Conservation (phyloP, 2,329 filamentous ascomycete species). For the Fusarium guadeloupense region DNA sequence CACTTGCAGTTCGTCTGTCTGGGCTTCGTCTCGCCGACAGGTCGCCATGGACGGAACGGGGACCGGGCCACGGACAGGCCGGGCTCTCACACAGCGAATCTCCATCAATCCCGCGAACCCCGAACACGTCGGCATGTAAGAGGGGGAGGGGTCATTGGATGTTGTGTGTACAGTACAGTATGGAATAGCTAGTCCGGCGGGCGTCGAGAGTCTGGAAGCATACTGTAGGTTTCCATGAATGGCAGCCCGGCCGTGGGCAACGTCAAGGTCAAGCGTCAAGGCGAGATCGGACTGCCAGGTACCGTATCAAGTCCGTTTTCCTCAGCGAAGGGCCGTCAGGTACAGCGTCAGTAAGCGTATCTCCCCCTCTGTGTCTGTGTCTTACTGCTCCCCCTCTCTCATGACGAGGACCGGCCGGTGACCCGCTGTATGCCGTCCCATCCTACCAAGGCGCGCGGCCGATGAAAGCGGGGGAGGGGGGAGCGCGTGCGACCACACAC, state of each 20-base stretch:
- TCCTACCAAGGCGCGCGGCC: conserved; percentile 2
- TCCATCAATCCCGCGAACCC: conserved; percentile 43
- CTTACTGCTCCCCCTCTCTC: background rate
- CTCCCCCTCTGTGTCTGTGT: background rate
- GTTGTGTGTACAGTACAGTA: conserved; percentile 15
- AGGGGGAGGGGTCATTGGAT: too few species aligned
- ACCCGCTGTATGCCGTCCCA: conserved; percentile 29
- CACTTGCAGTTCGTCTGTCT: background rate
- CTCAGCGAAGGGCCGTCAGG: background rate
- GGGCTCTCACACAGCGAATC: conserved; percentile 35
- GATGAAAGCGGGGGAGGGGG: conserved; percentile 29
- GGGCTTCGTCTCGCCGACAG: background rate
- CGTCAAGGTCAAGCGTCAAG: background rate
- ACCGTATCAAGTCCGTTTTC: background rate
- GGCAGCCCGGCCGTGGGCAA: too few species aligned
- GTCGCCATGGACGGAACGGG: conserved; percentile 29
- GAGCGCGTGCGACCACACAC: conserved; percentile 29
- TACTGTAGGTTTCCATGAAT: too few species aligned
- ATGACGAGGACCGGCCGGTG: conserved; percentile 22
- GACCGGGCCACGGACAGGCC: conserved; percentile 27
- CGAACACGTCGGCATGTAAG: conserved; percentile 40
- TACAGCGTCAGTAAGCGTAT: background rate
- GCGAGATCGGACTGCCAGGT: conserved; percentile 11
- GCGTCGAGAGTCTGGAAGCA: conserved; percentile 14
- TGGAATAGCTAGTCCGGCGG: conserved; percentile 5